Evolutionary conservation across 2,329 filamentous ascomycete species (phyloP).

Genomic region (Pleoardoris graminearum): DNA sequence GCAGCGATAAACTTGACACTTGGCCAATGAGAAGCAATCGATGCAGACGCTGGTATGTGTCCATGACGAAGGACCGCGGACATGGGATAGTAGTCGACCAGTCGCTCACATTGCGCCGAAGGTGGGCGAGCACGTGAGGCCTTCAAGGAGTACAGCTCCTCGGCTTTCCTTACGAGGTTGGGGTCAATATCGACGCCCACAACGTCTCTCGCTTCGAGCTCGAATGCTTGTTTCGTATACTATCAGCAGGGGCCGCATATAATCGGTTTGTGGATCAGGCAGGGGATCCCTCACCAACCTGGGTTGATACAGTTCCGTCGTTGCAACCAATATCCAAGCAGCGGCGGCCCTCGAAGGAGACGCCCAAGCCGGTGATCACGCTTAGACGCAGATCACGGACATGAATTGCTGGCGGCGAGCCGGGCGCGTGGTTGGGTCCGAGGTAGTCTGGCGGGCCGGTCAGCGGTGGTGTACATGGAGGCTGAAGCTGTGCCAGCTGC

Average conservation of each 20-base stretch:
- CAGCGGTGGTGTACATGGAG: constrained; percentile 12
- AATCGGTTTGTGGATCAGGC: constrained; percentile 32
- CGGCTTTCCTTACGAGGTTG: constrained; percentile 42
- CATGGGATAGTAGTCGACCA: constrained; percentile 43
- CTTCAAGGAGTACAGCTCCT: constrained; percentile 41
- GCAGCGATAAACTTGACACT: constrained; percentile 37
- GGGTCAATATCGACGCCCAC: constrained; percentile 47
- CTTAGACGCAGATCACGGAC: constrained; percentile 44
- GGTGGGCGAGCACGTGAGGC: constrained; percentile 40
- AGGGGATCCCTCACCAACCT: constrained; percentile 43
- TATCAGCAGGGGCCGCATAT: constrained; percentile 34
- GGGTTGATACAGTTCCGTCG: constrained; percentile 42
- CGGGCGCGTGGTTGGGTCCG: constrained; percentile 40
- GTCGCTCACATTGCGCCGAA: constrained; percentile 14
- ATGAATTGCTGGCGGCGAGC: constrained; percentile 38
- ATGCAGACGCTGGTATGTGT: constrained; percentile 16
- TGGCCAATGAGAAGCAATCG: constrained; percentile 26
- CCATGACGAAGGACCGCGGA: constrained; percentile 42
- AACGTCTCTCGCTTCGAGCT: constrained; percentile 43
- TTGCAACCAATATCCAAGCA: constrained; percentile 49
- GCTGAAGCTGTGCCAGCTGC: constrained; percentile 23
- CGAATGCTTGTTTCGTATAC: constrained; percentile 39
- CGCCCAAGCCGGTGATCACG: constrained; percentile 32
- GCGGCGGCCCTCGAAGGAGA: constrained; percentile 41
- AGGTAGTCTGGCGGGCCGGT: constrained; percentile 40